Percentiles rank a stretch among this genome's conserved stretches.
Conservation (phyloP, 1,284 basidiomycete species). For the Vanrija pseudolonga region DNA sequence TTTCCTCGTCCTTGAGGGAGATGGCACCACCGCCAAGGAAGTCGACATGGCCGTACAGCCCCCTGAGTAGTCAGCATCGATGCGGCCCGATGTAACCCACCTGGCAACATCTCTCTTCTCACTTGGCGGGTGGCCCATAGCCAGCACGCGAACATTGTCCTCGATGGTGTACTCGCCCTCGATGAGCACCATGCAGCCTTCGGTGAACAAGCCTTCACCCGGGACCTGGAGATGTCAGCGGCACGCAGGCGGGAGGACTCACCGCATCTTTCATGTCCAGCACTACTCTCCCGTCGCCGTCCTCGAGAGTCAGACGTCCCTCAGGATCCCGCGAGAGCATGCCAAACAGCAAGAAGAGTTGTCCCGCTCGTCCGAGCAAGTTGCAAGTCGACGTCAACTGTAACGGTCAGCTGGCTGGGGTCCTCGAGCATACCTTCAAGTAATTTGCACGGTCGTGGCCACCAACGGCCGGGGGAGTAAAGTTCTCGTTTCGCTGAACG, state of each 20-base stretch:
- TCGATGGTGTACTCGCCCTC: slow-evolving; percentile 97
- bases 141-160: slow-evolving; percentile 79
- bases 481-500: slow-evolving; percentile 88
- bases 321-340: slow-evolving; percentile 88
- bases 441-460: slow-evolving; percentile 78
- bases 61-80: slow-evolving; percentile 52
- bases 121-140: slow-evolving; percentile 95
- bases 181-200: slow-evolving; percentile 89
- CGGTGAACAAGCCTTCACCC: slow-evolving; percentile 93
- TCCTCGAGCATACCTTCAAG: slow-evolving; percentile 62
- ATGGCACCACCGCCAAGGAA: slow-evolving; percentile 90
- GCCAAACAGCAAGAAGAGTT: slow-evolving; percentile 89
- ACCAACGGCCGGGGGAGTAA: slow-evolving; percentile 86
- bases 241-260: slow-evolving; percentile 33
- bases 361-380: slow-evolving; percentile 81
- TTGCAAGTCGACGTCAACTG: slow-evolving; percentile 95
- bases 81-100: slow-evolving; percentile 49
- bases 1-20: slow-evolving; percentile 78
- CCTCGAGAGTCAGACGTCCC: slow-evolving; percentile 85
- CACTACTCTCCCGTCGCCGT: slow-evolving; percentile 84
- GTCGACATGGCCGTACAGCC: slow-evolving; percentile 89
- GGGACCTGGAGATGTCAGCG: slow-evolving; percentile 62
- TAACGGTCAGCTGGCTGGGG: not conserved
- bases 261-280: slow-evolving; percentile 87
- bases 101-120: slow-evolving; percentile 77